Percentiles rank a stretch among this genome's conserved stretches.
phyloP scores from a whole-genome alignment of 2,329 filamentous ascomycete genomes.

The Blumeriella jaapii region DNA sequence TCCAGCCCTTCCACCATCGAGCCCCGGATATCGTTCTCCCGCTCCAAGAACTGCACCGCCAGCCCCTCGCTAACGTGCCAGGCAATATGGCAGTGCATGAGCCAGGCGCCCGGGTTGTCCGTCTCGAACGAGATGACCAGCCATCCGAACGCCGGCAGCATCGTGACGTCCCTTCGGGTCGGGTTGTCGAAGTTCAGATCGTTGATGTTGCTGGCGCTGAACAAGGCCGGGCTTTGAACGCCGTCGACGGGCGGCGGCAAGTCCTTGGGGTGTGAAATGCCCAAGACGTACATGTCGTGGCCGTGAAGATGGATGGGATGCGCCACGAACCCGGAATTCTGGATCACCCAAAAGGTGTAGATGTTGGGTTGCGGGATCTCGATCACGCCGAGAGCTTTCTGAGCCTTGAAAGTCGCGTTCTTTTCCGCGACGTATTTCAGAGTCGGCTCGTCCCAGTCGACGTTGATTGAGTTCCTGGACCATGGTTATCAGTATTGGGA shows the following conservation, averaged over 20 bases:
- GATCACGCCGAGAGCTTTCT: conserved; percentile 12
- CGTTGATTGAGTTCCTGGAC: conserved; percentile 22
- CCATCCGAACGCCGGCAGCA: conserved; percentile 34
- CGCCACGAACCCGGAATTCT: conserved; percentile 9
- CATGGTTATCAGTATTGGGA: too few relatives aligned
- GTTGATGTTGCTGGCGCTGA: background rate
- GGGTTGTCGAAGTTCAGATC: conserved; percentile 35
- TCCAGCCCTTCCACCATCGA: conserved; percentile 1
- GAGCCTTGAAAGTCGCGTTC: conserved; percentile 1
- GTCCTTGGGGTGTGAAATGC: conserved; percentile 33
- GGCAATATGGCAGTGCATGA: conserved; percentile 36
- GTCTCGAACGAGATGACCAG: conserved; percentile 39
- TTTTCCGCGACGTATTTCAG: conserved; percentile 26
- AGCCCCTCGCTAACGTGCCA: conserved; percentile 14
- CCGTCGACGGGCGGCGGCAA: background rate
- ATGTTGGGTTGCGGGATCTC: conserved; percentile 9
- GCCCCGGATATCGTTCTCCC: conserved; percentile 3
- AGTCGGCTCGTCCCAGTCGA: conserved; percentile 33
- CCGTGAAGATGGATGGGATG: conserved; percentile 39
- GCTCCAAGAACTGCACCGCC: conserved; percentile 14
- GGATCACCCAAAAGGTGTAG: conserved; percentile 7
- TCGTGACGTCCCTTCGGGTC: conserved; percentile 37
- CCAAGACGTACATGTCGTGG: conserved; percentile 36
- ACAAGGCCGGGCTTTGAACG: background rate
- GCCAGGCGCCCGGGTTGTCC: conserved; percentile 39